Percentiles rank a stretch among this genome's conserved stretches.
Evolutionary conservation across 768 basidiomycete genomes (phyloP).

Genomic region (Termitomyces sp.): DNA sequence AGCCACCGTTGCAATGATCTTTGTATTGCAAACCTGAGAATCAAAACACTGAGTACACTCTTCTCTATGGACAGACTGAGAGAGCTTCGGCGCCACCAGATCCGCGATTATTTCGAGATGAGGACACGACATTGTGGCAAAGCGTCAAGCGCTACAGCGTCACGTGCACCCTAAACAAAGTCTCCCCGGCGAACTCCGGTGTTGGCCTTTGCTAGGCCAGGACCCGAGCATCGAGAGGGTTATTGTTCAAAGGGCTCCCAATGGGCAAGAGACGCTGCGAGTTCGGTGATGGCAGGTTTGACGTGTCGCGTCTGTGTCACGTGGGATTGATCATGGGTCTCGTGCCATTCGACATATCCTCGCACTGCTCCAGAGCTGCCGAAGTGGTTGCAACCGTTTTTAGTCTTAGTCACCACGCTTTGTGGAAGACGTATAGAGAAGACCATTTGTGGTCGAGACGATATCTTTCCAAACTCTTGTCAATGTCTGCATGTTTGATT

Average conservation of each 20-base stretch:
- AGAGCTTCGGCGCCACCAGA: conserved; percentile 52
- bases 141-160: neutral
- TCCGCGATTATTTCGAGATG: conserved; percentile 46
- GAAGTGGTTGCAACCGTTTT: too few species aligned
- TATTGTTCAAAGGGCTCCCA: too few species aligned
- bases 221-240: neutral
- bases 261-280: neutral
- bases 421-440: too few species aligned
- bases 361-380: too few species aligned
- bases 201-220: too few species aligned
- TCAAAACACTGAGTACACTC: conserved; percentile 99
- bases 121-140: conserved; percentile 35
- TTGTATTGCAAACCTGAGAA: conserved; percentile 54
- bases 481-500: too few species aligned
- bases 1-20: neutral
- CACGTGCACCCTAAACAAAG: neutral
- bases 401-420: too few species aligned
- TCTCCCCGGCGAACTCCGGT: neutral
- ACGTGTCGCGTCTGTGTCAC: neutral
- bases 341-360: neutral
- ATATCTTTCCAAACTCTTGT: too few species aligned
- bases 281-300: neutral
- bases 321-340: neutral
- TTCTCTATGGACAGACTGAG: conserved; percentile 78
- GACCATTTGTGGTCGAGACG: too few species aligned